Percentiles rank a stretch among this genome's conserved stretches.
phyloP scores from a whole-genome alignment of 306 rosid species.

The Chamaecrista fasciculata region DNA sequence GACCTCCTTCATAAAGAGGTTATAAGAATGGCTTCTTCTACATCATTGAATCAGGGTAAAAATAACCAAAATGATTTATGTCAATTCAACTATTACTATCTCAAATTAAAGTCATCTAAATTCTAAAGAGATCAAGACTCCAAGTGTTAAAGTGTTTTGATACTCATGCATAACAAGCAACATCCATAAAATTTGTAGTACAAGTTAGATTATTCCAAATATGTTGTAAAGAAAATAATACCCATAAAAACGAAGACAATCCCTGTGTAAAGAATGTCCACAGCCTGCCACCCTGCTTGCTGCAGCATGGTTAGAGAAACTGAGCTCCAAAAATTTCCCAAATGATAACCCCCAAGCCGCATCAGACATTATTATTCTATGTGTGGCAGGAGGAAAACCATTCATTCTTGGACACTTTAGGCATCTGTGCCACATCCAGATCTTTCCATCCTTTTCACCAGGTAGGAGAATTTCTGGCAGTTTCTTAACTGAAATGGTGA shows the following conservation, averaged over 20 bases:
- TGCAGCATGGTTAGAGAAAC: constrained; percentile 17
- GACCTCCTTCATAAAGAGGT: background rate
- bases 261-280: constrained; percentile 73
- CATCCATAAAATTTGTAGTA: background rate
- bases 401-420: constrained; percentile 56
- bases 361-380: constrained; percentile 69
- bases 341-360: constrained; percentile 31
- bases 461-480: constrained; percentile 51
- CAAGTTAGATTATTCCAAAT: constrained; percentile 18
- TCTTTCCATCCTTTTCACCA: constrained; percentile 41
- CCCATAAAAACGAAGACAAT: constrained; percentile 18
- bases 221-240: background rate
- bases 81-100: background rate
- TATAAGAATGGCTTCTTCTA: background rate
- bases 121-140: background rate
- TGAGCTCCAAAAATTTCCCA: constrained; percentile 18
- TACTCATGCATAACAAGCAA: background rate
- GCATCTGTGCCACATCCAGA: constrained; percentile 87
- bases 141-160: background rate
- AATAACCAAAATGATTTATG: background rate
- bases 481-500: constrained; percentile 68
- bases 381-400: constrained; percentile 72
- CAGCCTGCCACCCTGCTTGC: constrained; percentile 62
- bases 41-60: background rate
- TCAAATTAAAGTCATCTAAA: background rate